Evolutionary conservation across 192 early-diverging fungal species (phyloP).

Genomic region (Pecoramyces ruminantium): DNA sequence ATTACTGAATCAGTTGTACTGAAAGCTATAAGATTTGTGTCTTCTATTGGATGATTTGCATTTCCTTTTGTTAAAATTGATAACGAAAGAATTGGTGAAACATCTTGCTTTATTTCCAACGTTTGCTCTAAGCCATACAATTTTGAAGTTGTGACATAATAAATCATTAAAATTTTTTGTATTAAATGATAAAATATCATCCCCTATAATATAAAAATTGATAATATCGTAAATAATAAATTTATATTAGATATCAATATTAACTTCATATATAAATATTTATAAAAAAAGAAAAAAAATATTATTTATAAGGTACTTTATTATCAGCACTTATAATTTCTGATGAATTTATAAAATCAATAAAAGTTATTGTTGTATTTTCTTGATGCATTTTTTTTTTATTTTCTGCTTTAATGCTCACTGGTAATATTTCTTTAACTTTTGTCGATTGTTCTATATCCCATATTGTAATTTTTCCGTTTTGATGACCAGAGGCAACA

Average conservation of each 20-base stretch:
- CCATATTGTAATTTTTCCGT: neutral
- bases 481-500: neutral
- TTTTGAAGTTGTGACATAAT: neutral
- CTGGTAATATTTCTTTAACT: neutral
- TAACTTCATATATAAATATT: too few relatives aligned
- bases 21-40: neutral
- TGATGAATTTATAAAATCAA: neutral
- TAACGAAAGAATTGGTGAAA: neutral
- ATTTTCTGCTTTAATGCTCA: neutral
- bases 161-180: neutral
- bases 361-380: neutral
- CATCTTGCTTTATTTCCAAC: neutral
- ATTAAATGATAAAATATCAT: neutral
- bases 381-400: neutral
- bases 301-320: neutral
- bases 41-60: neutral
- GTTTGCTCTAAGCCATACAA: neutral
- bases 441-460: neutral
- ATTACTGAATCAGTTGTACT: neutral
- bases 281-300: too few relatives aligned
- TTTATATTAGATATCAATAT: too few relatives aligned
- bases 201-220: too few relatives aligned
- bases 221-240: too few relatives aligned
- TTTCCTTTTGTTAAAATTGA: neutral
- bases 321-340: neutral